Conservation (phyloP, 2,329 filamentous ascomycete species). For the Xylariomycetidae sp. region DNA sequence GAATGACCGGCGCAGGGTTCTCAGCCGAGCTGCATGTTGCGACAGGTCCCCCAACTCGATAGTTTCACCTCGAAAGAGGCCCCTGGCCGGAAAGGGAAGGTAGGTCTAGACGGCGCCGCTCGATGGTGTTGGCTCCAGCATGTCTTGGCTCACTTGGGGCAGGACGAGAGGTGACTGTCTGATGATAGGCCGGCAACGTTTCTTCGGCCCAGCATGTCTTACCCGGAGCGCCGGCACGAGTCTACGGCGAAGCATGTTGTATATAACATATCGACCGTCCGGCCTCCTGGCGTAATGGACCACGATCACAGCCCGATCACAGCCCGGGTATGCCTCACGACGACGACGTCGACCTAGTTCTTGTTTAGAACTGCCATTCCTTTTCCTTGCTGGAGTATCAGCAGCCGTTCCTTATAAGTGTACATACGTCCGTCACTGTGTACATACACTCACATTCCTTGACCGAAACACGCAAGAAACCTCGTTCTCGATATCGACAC, state of each 20-base stretch:
- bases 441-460: conserved; percentile 13
- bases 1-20: no score
- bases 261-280: conserved; percentile 5
- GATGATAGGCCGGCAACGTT: conserved; percentile 10
- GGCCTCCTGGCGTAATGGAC: neutral
- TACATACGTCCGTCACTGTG: conserved; percentile 12
- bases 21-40: no score
- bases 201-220: conserved; percentile 5
- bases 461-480: conserved; percentile 7
- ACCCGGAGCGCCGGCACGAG: conserved; percentile 1
- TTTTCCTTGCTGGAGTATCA: conserved; percentile 15
- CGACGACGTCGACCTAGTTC: conserved; percentile 14
- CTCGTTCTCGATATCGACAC: conserved; percentile 4
- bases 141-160: conserved; percentile 1
- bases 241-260: conserved; percentile 1
- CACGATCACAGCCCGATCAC: conserved; percentile 8
- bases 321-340: conserved; percentile 5
- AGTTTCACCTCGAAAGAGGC: conserved; percentile 11
- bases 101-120: conserved; percentile 2
- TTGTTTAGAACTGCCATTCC: conserved; percentile 20
- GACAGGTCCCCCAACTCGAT: no score
- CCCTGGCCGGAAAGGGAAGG: conserved; percentile 14
- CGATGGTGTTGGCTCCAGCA: conserved; percentile 2
- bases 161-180: conserved; percentile 1
- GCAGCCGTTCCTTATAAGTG: conserved; percentile 19